A percentile compares a stretch with the other conserved stretches of the same genome.
phyloP scores from a whole-genome alignment of 2,329 filamentous ascomycete species.

The Pseudogymnoascus sp. region DNA sequence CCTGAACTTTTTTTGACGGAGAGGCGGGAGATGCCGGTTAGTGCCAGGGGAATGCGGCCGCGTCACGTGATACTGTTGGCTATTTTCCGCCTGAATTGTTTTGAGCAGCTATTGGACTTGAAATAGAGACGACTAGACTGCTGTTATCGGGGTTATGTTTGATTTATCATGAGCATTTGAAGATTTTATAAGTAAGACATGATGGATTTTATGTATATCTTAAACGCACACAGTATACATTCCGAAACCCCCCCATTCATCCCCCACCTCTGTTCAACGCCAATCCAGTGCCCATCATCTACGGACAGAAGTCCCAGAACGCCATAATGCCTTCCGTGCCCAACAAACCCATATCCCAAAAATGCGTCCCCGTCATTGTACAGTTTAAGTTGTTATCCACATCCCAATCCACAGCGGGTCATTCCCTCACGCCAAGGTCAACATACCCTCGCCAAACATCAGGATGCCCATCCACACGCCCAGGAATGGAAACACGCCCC shows the following conservation, averaged over 20 bases:
- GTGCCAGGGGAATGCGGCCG: constrained; percentile 12
- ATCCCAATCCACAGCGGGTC: constrained; percentile 14
- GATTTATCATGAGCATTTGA: background rate
- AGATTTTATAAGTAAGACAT: background rate
- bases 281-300: background rate
- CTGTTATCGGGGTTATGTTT: background rate
- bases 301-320: background rate
- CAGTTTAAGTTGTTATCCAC: constrained; percentile 6
- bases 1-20: constrained; percentile 2
- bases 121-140: too few relatives aligned
- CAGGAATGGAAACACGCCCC: constrained; percentile 17
- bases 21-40: constrained; percentile 11
- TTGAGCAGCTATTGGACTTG: background rate
- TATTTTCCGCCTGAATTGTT: background rate
- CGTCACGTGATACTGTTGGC: background rate
- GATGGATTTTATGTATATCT: background rate
- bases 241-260: background rate
- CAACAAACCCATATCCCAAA: background rate
- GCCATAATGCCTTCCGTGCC: background rate
- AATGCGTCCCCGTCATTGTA: background rate
- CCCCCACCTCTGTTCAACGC: background rate
- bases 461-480: constrained; percentile 26
- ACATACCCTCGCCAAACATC: constrained; percentile 29
- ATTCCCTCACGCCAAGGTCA: constrained; percentile 18
- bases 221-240: background rate